These are phyloP conservation scores for Aspergillus intermedius DNA, from an alignment of 2,329 filamentous ascomycete genomes.

Conservation along the genomic window DNA sequence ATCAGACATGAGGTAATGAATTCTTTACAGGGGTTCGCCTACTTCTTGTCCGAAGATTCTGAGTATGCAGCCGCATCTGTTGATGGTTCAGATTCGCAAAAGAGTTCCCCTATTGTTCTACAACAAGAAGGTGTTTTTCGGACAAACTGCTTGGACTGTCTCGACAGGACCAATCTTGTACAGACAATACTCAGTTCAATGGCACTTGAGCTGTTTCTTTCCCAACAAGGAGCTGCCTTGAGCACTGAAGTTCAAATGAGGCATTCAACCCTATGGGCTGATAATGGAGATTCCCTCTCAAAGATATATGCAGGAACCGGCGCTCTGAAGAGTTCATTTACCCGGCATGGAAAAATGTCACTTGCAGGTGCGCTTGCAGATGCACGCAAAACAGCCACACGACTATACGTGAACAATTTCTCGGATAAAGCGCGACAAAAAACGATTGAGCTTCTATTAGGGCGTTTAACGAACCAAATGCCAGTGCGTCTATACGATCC, in stretches of 20 bases:
- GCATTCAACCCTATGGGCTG: constrained; percentile 91
- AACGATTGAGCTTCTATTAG: constrained; percentile 88
- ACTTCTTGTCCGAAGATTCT: constrained; percentile 72
- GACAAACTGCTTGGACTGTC: constrained; percentile 91
- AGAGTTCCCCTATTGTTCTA: constrained; percentile 59
- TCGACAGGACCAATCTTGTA: constrained; percentile 92
- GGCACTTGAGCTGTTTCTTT: constrained; percentile 78
- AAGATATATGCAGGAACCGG: constrained; percentile 96
- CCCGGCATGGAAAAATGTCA: constrained; percentile 90
- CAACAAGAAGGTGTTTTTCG: constrained; percentile 95
- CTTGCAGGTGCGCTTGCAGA: constrained; percentile 90
- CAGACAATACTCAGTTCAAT: constrained; percentile 94
- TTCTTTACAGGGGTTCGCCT: constrained; percentile 84
- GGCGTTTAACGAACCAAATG: constrained; percentile 72
- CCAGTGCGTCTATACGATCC: constrained; percentile 87
- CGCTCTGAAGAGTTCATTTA: constrained; percentile 91
- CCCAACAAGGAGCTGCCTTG: constrained; percentile 62
- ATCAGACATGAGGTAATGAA: constrained; percentile 72
- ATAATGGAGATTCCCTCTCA: constrained; percentile 90
- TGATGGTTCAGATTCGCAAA: constrained; percentile 32
- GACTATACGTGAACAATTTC: constrained; percentile 97
- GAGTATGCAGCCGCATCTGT: constrained; percentile 40
- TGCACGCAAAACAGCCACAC: constrained; percentile 84
- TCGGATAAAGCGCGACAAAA: constrained; percentile 87
- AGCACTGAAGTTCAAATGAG: constrained; percentile 81